Evolutionary conservation across 2,329 filamentous ascomycete species (phyloP), one percentile per base, ranked within the genome.

Genomic region (Pestalotiopsis fici): DNA sequence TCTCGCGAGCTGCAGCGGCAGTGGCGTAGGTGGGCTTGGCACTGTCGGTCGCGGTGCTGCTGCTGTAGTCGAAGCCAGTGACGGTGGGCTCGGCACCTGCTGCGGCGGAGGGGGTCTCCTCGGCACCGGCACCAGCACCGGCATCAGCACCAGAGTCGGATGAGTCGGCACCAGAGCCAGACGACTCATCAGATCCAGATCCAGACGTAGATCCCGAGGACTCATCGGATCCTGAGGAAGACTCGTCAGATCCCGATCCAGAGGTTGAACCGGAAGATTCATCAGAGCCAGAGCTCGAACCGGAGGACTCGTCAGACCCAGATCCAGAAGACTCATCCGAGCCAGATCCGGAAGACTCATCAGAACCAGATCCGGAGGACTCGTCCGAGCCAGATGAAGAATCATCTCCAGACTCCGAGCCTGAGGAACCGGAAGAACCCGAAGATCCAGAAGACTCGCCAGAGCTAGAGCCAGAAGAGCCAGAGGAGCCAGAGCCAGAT

Each of bases 1-100:
- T 73, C 69, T 74, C 69, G 31, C 69, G 71, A 9, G 71, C 54
- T 12, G 70, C 74, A 2, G 64, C 69, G 37, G 59, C 65, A 21
- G 57, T n/a, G 7, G 64, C 25, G 5, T 47, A 25, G 56, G 62
- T 57, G 54, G 50, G 35, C 3, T 61, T 13, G 25, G 28, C 59
- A 27, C 57, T 18, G 31, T 47, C 35, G 62, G 31, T 56, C 2
- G 43, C 25, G 21, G 62, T 27, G 28, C 39, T 27, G 62, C 39
- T 50, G 39, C 28, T 27, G 23, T 31, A 37, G 27, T 23, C 28
- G 35, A 31, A 23, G 60, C 35, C 60, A 4, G 66, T 56, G 5
- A 64, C 21, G 57, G 35, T 13, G 27, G 66, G 25, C 25, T 11
- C 28, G 28, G 43, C 43, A 9, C 43, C 43, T 21, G 4, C 18